These are phyloP conservation scores for Phytophthora sojae DNA, from an alignment of 352 stramenopile species.

Conservation along the genomic window DNA sequence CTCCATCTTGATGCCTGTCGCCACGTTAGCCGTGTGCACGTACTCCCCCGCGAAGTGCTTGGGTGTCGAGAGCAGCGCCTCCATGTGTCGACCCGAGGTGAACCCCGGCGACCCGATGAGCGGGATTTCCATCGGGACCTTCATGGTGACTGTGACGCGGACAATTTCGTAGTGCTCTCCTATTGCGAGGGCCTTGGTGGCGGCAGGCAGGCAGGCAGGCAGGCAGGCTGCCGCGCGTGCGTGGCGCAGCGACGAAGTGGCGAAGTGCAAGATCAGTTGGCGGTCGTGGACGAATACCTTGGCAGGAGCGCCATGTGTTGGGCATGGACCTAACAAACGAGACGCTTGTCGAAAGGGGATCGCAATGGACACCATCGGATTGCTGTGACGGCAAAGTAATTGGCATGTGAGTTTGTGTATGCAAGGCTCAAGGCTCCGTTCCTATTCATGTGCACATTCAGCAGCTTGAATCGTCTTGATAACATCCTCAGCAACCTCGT, in stretches of 20 bases:
- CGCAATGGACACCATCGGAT: background rate
- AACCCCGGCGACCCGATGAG: constrained; percentile 29
- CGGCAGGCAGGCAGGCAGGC: too few relatives aligned
- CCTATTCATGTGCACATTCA: background rate
- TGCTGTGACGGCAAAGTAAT: background rate
- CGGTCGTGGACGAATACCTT: constrained; percentile 14
- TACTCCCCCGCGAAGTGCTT: constrained; percentile 36
- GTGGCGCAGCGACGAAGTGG: constrained; percentile 1
- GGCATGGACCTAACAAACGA: constrained; percentile 31
- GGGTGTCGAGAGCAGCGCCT: constrained; percentile 35
- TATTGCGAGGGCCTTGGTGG: too few relatives aligned
- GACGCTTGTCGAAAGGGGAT: background rate
- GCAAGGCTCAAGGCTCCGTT: too few relatives aligned
- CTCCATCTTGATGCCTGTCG: constrained; percentile 50
- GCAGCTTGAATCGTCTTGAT: constrained; percentile 31
- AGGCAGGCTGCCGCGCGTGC: background rate
- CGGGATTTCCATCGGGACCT: constrained; percentile 28
- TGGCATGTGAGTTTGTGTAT: too few relatives aligned
- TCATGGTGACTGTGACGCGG: constrained; percentile 6
- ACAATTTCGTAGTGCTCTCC: constrained; percentile 10
- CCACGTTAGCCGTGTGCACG: constrained; percentile 33
- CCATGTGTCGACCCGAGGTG: constrained; percentile 36
- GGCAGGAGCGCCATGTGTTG: constrained; percentile 23
- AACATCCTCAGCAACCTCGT: constrained; percentile 46
- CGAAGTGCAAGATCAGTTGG: constrained; percentile 13